Percentiles rank a stretch among this genome's conserved stretches.
These are phyloP conservation scores for Ramaria sp. DNA, from an alignment of 768 basidiomycete species.

Conservation along the genomic window DNA sequence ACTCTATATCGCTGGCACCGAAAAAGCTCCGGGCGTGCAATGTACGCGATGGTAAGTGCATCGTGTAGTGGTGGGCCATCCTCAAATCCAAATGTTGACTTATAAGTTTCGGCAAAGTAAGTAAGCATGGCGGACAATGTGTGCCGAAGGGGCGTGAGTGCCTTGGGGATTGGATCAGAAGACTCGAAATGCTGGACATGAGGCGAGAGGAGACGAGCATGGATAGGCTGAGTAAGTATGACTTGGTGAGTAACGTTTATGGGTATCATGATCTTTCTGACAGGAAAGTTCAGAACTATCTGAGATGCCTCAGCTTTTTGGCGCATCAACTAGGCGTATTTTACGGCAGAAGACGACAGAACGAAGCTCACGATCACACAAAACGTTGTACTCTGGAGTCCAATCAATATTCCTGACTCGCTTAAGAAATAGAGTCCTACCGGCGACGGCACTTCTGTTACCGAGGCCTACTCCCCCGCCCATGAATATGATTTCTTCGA, in stretches of 20 bases:
- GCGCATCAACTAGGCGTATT: not conserved
- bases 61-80: constrained; percentile 86
- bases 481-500: constrained; percentile 79
- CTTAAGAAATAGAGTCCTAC: constrained; percentile 20
- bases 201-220: constrained; percentile 39
- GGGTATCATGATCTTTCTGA: constrained; percentile 68
- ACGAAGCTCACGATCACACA: constrained; percentile 63
- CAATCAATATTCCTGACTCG: not conserved
- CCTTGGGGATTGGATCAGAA: constrained; percentile 11
- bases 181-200: constrained; percentile 18
- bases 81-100: constrained; percentile 67
- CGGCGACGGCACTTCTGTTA: constrained; percentile 68
- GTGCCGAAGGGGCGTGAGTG: constrained; percentile 45
- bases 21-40: constrained; percentile 62
- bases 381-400: constrained; percentile 60
- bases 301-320: constrained; percentile 66
- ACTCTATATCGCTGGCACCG: constrained; percentile 54
- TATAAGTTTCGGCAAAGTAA: constrained; percentile 67
- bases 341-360: not conserved
- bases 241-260: constrained; percentile 85
- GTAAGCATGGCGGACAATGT: constrained; percentile 64
- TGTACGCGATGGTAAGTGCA: constrained; percentile 69
- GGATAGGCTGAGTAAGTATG: constrained; percentile 52
- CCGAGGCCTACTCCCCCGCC: constrained; percentile 84
- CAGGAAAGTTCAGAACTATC: constrained; percentile 64